phyloP scores from a whole-genome alignment of 768 basidiomycete genomes.

The Lactarius sp. region DNA sequence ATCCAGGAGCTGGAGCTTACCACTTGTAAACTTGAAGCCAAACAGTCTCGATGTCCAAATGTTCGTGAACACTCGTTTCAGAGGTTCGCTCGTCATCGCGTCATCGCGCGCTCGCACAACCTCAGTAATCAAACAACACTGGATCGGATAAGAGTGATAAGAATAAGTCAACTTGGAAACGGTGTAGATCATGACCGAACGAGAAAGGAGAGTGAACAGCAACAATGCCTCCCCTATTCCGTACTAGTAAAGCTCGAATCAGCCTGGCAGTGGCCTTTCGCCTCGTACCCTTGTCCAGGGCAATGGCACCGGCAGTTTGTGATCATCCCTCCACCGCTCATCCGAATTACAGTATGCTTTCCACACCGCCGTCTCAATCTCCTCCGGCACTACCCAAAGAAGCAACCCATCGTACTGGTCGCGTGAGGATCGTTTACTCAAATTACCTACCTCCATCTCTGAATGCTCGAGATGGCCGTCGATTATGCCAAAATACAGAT shows the following conservation, averaged over 20 bases:
- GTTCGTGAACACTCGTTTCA: too few relatives aligned
- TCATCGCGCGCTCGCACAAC: too few relatives aligned
- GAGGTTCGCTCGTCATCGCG: too few relatives aligned
- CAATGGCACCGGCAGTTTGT: not conserved
- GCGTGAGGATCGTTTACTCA: constrained; percentile 99
- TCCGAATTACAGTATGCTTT: too few relatives aligned
- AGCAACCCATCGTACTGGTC: constrained; percentile 88
- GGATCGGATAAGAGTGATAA: not conserved
- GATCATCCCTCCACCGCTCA: constrained; percentile 51
- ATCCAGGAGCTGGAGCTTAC: too few relatives aligned
- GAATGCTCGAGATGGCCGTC: constrained; percentile 99
- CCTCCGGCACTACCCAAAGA: constrained; percentile 53
- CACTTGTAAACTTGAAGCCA: too few relatives aligned
- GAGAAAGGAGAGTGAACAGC: not conserved
- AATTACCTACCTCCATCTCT: constrained; percentile 91
- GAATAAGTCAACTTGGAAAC: not conserved
- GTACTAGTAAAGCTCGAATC: not conserved
- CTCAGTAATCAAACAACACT: too few relatives aligned
- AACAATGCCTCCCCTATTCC: constrained; percentile 3
- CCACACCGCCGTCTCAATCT: constrained; percentile 58
- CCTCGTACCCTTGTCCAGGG: not conserved
- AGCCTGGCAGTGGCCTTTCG: not conserved
- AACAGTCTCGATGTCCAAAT: too few relatives aligned
- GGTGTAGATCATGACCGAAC: not conserved
- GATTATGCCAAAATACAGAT: constrained; percentile 90